Base-by-base conservation (phyloP, 1,284 basidiomycete genomes). In the Sporisorium reilianum region DNA sequence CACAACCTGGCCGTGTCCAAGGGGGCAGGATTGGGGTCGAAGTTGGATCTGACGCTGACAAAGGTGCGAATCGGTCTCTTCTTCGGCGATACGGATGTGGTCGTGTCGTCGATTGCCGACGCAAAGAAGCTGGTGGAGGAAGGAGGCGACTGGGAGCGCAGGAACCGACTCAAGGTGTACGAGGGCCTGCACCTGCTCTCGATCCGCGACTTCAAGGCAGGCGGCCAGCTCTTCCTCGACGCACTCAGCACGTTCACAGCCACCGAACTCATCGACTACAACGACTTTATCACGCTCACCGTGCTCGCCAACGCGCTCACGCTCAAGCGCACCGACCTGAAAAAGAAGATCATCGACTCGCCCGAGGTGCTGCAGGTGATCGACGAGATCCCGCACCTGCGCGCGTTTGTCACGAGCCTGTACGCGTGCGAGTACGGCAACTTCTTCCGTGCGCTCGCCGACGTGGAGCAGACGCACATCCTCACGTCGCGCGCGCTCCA, bases 101-200 rank as follows among this genome's bases (percentile, higher is more conserved):
- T 96, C 55, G 90, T 88, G 0, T 85, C 88, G 46, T 90, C 93
- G 80, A 90, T 98, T 54, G 87, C 90, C 14, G 90, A 91, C 78
- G 95, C 96, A 0, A 92, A 94, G 80, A 89, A 90, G 69, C 87
- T 97, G 36, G 92, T 98, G 54, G 95, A 98, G 80, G 90, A 95
- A 84, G 96, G 97, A 2, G 96, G 97, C 49, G 96, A 99, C 86
- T 99, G 96, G 96, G 96, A 99, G 85, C 88, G 97, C 60, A 89
- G 95, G 32, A 99, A 98, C 85, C 89, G 95, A 48, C 90, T 98
- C 77, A 99, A 98, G 85, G 96, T 97, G 41, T 99, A 99, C 87
- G 90, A 91, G 58, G 95, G 92, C 41, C 87, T 97, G 1, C 92
- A 97, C 83, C 87, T 92, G 32, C 87, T 97, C 36, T 93, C 93